Base-by-base conservation (phyloP, 306 rosid genomes). In the Lathyrus oleraceus region DNA sequence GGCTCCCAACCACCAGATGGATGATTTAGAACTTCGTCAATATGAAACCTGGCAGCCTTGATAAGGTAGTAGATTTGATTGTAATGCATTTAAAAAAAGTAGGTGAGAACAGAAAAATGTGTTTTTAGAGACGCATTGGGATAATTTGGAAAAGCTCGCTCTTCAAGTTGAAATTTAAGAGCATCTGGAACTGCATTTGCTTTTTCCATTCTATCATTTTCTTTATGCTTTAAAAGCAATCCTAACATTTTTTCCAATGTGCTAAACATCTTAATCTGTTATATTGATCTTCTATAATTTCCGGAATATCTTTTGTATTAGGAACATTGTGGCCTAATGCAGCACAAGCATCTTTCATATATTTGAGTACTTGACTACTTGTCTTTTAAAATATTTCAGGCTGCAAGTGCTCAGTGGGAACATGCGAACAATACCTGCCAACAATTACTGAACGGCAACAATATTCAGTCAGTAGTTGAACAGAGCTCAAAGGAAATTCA, bases 401-500 rank as follows among this genome's bases (percentile, higher is more conserved):
- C 85, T 8, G 97, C 99, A 23, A 89, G 87, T 49, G 82, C 84
- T 73, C 97, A 79, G 74, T 91, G 97, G 35, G 96, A 87, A 28
- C 88, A 82, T 71, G 81, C 82, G 3, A 69, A 67, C 71, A 82
- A 71, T 75, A 80, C 79, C 71, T 80, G 85, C 79, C 84, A 35
- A 38, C 98, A 81, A 67, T 76, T 90, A 40, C 70, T 83, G 70
- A 82, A 61, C 51, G 73, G 77, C 16, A 84, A 72, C 72, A 88
- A 76, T 70, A 67, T 76, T 51, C 92, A 76, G 59, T 69, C 86
- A 10, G 5, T 71, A 60, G 67, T 78, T 70, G 96, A 81, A 54
- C 94, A 80, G 77, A 82, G 72, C 76, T 83, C 87, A 10, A 90
- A 84, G 74, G 98, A 94, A 64, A 81, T 51, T 78, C 87, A 82